Conservation (phyloP, 805 yeast species). For the Saccharomycopsis amapae region DNA sequence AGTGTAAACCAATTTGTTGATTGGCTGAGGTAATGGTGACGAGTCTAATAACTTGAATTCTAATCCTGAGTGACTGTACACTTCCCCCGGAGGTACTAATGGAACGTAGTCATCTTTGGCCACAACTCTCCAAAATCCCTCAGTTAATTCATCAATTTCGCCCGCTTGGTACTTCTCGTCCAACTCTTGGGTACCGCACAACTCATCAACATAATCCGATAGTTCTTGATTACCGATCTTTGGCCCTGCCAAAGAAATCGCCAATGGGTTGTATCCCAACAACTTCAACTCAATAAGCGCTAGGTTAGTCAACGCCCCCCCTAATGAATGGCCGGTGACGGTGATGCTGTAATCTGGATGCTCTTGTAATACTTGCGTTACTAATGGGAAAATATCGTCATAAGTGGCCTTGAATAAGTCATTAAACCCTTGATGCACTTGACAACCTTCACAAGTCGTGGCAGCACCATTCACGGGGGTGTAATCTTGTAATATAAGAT, state of each 20-base stretch:
- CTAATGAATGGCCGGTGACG: conserved; percentile 69
- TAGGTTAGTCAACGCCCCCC: conserved; percentile 62
- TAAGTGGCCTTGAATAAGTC: conserved; percentile 31
- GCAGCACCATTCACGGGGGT: conserved; percentile 22
- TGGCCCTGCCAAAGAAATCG: conserved; percentile 59
- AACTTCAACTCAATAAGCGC: conserved; percentile 55
- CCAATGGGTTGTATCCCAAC: conserved; percentile 46
- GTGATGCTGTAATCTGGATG: conserved; percentile 44
- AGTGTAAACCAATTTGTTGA: conserved; percentile 17
- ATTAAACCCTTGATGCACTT: conserved; percentile 60
- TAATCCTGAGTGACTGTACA: conserved; percentile 42
- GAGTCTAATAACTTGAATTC: conserved; percentile 39
- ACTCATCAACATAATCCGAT: conserved; percentile 43
- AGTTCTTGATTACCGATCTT: conserved; percentile 50
- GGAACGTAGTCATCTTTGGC: conserved; percentile 58
- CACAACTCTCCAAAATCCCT: conserved; percentile 47
- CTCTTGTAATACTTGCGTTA: conserved; percentile 30
- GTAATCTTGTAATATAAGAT: conserved; percentile 28
- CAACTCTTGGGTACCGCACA: conserved; percentile 30
- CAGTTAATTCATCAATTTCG: conserved; percentile 25
- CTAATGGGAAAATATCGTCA: conserved; percentile 30
- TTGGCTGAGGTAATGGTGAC: conserved; percentile 32
- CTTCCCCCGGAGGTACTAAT: conserved; percentile 43
- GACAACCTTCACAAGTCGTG: conserved; percentile 42
- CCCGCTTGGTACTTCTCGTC: conserved; percentile 24